Base-by-base conservation (phyloP, 345 rosid genomes). In the Mercurialis annua region DNA sequence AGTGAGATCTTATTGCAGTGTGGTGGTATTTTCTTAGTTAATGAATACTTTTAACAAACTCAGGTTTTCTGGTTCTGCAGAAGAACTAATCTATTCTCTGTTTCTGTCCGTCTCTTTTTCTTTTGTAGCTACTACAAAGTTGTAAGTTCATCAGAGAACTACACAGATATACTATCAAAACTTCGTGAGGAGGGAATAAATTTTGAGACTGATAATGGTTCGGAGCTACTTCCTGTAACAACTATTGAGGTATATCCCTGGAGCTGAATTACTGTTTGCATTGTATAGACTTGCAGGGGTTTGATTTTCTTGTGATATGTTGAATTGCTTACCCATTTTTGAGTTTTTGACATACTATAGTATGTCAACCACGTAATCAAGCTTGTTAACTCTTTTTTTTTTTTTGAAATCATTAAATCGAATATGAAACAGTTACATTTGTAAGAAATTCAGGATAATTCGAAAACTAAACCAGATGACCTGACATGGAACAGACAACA, bases 121-220 rank as follows among this genome's bases (percentile, higher is more conserved):
- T 16, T 63, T 73, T 40, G 61, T 69, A 93, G 97, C 76, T 87
- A 78, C 78, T 93, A 86, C 70, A 93, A 93, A 78, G 75, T 93
- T 73, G 86, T 90, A 67, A 83, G 94, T 70, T 74, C 93, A 30
- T 54, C 83, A 1, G 97, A 93, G 73, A 82, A 84, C 81, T 93
- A 93, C 81, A 42, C 83, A 4, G 65, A 80, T 21, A 75, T 89
- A 68, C 66, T 86, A 36, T 78, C 92, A 70, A 90, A 84, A 80
- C 83, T 90, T 67, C 82, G 80, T 3, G 90, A 89, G 60, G 94
- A 81, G 79, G 92, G 92, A 80, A 81, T 93, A 67, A 73, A 70
- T 62, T 90, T 87, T 48, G 94, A 90, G 82, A 85, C 91, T 54
- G 98, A 90, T 74, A 90, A 85, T 70, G 98, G 97, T 77, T 93